Evolutionary conservation across 148 eudicot species (phyloP).

Genomic region (Pouteria glomerata): DNA sequence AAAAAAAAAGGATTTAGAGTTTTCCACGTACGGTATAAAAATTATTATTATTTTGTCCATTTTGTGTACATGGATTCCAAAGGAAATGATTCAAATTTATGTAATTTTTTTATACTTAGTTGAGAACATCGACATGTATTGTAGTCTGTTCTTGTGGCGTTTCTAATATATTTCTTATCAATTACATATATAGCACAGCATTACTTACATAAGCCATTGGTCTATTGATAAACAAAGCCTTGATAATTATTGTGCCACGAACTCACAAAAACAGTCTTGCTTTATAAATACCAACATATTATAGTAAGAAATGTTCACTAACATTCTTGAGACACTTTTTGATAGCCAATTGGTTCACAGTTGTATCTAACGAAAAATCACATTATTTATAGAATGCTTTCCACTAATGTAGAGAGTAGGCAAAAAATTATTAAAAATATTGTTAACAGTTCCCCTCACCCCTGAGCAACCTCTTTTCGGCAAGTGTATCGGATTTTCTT

Average conservation of each 20-base stretch:
- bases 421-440: neutral
- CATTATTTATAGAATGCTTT: neutral
- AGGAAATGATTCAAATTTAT: too few species aligned
- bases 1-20: too few species aligned
- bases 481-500: conserved; percentile 50
- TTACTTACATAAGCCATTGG: neutral
- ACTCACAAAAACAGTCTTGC: neutral
- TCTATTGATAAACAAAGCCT: neutral
- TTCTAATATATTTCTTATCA: too few species aligned
- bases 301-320: conserved; percentile 25
- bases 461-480: conserved; percentile 55
- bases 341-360: neutral
- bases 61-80: too few species aligned
- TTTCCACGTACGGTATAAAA: too few species aligned
- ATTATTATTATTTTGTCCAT: too few species aligned
- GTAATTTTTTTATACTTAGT: too few species aligned
- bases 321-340: conserved; percentile 17
- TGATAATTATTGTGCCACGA: neutral
- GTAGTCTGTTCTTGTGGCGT: too few species aligned
- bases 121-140: too few species aligned
- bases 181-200: too few species aligned
- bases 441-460: conserved; percentile 30
- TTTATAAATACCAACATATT: conserved; percentile 22
- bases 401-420: neutral
- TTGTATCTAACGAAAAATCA: neutral